phyloP scores from a whole-genome alignment of 1,284 basidiomycete species.

The Filobasidium uniguttulatum region DNA sequence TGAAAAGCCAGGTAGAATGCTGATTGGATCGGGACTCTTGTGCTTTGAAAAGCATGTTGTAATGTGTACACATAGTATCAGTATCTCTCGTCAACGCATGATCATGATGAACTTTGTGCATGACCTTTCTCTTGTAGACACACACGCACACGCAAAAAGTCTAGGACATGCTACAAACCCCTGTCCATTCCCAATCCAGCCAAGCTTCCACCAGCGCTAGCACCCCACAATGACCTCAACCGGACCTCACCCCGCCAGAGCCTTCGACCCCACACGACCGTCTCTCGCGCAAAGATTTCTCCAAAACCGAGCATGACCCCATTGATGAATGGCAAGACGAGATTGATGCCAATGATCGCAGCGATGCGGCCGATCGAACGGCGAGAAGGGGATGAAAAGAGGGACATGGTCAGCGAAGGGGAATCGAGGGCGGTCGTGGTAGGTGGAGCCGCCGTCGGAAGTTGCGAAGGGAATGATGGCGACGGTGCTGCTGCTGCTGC shows the following conservation, averaged over 20 bases:
- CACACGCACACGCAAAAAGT: no score
- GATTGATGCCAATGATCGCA: conserved; percentile 77
- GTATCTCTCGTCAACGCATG: no score
- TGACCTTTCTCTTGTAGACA: no score
- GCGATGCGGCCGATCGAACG: conserved; percentile 61
- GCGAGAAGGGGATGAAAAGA: conserved; percentile 65
- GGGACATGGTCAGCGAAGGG: conserved; percentile 53
- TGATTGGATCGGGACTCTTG: no score
- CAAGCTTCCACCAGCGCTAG: background rate
- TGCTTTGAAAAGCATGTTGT: no score
- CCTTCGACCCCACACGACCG: conserved; percentile 52
- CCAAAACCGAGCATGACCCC: conserved; percentile 97
- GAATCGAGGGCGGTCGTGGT: no score
- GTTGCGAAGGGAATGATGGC: background rate
- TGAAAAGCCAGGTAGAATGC: no score
- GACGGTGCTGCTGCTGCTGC: background rate
- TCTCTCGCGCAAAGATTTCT: conserved; percentile 86
- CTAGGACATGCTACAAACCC: no score
- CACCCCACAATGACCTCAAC: conserved; percentile 5
- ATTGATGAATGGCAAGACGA: conserved; percentile 86
- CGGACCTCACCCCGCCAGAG: conserved; percentile 31
- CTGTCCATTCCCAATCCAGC: background rate
- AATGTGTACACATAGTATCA: no score
- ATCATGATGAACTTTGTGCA: no score
- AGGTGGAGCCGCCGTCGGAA: background rate